Conservation (phyloP, 768 basidiomycete species). For the Pleurotus pulmonarius region DNA sequence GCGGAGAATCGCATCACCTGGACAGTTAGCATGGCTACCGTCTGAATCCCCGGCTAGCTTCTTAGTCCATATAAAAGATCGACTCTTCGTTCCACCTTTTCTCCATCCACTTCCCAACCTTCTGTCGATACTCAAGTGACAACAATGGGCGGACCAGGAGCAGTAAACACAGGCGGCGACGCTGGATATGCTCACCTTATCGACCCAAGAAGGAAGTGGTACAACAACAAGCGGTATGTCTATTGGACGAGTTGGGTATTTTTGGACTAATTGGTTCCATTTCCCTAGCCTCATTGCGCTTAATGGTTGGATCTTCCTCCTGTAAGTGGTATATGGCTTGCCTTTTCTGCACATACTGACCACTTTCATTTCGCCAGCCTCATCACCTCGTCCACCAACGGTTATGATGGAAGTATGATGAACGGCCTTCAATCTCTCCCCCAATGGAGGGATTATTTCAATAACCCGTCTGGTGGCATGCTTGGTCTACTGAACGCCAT, state of each 20-base stretch:
- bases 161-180: slow-evolving; percentile 26
- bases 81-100: slow-evolving; percentile 16
- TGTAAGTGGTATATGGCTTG: slow-evolving; percentile 35
- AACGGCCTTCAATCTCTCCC: slow-evolving; percentile 69
- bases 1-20: slow-evolving; percentile 39
- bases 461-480: slow-evolving; percentile 49
- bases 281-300: slow-evolving; percentile 50
- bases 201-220: slow-evolving; percentile 69
- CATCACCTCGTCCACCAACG: slow-evolving; percentile 73
- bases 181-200: slow-evolving; percentile 50
- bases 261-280: neutral
- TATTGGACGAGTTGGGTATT: neutral
- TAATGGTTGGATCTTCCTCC: slow-evolving; percentile 66
- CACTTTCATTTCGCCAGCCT: slow-evolving; percentile 33
- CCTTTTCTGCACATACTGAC: neutral
- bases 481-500: slow-evolving; percentile 74
- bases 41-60: slow-evolving; percentile 12
- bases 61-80: slow-evolving; percentile 27
- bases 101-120: slow-evolving; percentile 28
- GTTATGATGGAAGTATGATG: slow-evolving; percentile 79
- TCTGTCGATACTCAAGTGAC: slow-evolving; percentile 17
- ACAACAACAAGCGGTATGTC: slow-evolving; percentile 68
- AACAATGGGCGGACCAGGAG: slow-evolving; percentile 53
- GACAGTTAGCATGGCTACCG: slow-evolving; percentile 18
- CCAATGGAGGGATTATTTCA: slow-evolving; percentile 63